Conservation (phyloP, 805 yeast species). For the Candida incommunis region DNA sequence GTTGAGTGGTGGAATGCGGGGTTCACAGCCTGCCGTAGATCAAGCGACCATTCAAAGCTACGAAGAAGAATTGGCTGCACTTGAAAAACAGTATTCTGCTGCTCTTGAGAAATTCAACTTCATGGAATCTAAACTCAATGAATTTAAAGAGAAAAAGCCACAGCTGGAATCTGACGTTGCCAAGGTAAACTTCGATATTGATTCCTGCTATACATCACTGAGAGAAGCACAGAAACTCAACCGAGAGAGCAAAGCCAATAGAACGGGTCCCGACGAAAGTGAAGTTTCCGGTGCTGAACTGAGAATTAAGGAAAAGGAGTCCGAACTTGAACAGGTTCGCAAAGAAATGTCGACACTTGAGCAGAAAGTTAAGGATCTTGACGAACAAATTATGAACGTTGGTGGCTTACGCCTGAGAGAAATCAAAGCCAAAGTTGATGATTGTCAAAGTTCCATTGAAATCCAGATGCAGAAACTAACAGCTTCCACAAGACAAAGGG, state of each 20-base stretch:
- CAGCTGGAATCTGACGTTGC: slow-evolving; percentile 49
- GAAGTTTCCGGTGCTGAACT: slow-evolving; percentile 5
- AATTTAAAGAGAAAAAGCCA: slow-evolving; percentile 53
- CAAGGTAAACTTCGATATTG: slow-evolving; percentile 48
- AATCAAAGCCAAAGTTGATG: slow-evolving; percentile 54
- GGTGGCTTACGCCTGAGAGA: slow-evolving; percentile 74
- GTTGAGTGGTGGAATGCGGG: slow-evolving; percentile 63
- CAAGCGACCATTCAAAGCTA: slow-evolving; percentile 2
- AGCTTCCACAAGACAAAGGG: background rate
- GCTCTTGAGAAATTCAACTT: slow-evolving; percentile 23
- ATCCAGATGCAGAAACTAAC: background rate
- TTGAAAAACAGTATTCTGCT: slow-evolving; percentile 7
- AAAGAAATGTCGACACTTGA: slow-evolving; percentile 27
- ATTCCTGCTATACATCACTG: slow-evolving; percentile 41
- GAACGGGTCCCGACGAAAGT: slow-evolving; percentile 10
- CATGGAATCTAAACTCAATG: slow-evolving; percentile 46
- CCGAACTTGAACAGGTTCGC: slow-evolving; percentile 11
- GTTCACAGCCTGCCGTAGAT: slow-evolving; percentile 3
- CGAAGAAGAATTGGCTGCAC: slow-evolving; percentile 8
- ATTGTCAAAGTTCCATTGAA: slow-evolving; percentile 30
- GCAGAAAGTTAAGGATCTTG: slow-evolving; percentile 41
- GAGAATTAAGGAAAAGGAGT: slow-evolving; percentile 2
- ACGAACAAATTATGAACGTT: slow-evolving; percentile 69
- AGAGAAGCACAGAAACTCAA: slow-evolving; percentile 31
- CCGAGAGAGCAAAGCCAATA: slow-evolving; percentile 17